phyloP scores from a whole-genome alignment of 306 rosid genomes.

The Inga leiocalycina region DNA sequence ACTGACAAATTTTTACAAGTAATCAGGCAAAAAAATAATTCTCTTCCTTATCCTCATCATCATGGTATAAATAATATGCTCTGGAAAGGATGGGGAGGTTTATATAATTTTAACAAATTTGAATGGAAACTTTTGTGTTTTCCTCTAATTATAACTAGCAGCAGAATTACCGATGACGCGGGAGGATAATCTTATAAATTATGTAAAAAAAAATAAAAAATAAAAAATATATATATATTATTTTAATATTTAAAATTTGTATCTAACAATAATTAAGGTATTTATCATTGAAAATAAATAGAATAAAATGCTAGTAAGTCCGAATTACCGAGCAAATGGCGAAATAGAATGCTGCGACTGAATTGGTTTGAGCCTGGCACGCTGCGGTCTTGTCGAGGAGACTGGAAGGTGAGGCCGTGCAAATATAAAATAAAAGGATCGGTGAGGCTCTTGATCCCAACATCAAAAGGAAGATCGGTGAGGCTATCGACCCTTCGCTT shows the following conservation, averaged over 20 bases:
- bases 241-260: no score
- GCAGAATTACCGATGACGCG: no score
- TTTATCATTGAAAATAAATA: background rate
- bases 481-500: background rate
- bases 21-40: background rate
- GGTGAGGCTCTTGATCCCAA: background rate
- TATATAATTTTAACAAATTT: background rate
- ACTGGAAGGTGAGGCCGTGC: conserved; percentile 17
- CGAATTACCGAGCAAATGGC: background rate
- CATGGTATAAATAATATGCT: background rate
- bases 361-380: no score
- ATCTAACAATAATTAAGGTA: background rate
- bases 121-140: no score
- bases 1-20: background rate
- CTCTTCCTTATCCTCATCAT: background rate
- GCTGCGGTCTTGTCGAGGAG: background rate
- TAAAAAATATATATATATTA: no score
- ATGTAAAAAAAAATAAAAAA: no score
- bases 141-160: no score
- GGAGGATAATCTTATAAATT: no score
- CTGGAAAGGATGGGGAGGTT: background rate
- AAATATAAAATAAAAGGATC: background rate
- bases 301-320: background rate
- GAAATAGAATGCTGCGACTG: background rate
- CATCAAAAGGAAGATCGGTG: background rate